Evolutionary conservation across 495 filamentous ascomycete species (phyloP).

Genomic region (Hypoxylon fuscum): DNA sequence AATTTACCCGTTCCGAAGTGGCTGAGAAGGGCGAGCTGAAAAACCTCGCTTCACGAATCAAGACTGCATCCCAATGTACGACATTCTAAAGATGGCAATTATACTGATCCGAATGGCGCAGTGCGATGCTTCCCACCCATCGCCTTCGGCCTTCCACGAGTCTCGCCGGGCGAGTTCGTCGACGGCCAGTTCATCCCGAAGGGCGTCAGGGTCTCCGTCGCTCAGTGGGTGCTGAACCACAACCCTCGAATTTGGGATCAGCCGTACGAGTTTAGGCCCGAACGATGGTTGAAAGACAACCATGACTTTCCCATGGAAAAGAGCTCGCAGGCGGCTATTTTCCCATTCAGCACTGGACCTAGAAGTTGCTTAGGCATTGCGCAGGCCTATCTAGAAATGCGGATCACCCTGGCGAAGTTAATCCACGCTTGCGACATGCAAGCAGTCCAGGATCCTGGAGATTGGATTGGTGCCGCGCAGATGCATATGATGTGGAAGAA

Average conservation of each 20-base stretch:
- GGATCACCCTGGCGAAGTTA: conserved; percentile 49
- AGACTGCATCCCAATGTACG: neutral
- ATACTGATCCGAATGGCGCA: conserved; percentile 12
- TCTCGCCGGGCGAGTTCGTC: conserved; percentile 44
- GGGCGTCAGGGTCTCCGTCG: conserved; percentile 47
- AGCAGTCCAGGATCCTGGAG: conserved; percentile 41
- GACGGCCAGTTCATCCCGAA: conserved; percentile 44
- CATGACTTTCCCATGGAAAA: neutral
- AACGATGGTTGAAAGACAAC: conserved; percentile 45
- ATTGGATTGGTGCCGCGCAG: conserved; percentile 43
- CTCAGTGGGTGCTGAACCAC: conserved; percentile 48
- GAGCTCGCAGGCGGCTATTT: conserved; percentile 38
- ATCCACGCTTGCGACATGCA: conserved; percentile 47
- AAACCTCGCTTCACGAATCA: too few relatives aligned
- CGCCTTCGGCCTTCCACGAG: conserved; percentile 45
- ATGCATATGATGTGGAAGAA: conserved; percentile 53
- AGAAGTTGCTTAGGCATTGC: conserved; percentile 44
- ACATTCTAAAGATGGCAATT: neutral
- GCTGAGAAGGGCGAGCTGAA: too few relatives aligned
- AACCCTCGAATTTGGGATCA: conserved; percentile 42
- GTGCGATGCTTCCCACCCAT: conserved; percentile 48
- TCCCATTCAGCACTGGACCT: conserved; percentile 41
- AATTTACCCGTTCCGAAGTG: too few relatives aligned
- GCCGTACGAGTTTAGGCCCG: conserved; percentile 43
- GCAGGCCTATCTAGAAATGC: conserved; percentile 51